Evolutionary conservation across 78 protist genomes (phyloP), one percentile per base, ranked within the genome.

Genomic region (Polysphondylium violaceum): DNA sequence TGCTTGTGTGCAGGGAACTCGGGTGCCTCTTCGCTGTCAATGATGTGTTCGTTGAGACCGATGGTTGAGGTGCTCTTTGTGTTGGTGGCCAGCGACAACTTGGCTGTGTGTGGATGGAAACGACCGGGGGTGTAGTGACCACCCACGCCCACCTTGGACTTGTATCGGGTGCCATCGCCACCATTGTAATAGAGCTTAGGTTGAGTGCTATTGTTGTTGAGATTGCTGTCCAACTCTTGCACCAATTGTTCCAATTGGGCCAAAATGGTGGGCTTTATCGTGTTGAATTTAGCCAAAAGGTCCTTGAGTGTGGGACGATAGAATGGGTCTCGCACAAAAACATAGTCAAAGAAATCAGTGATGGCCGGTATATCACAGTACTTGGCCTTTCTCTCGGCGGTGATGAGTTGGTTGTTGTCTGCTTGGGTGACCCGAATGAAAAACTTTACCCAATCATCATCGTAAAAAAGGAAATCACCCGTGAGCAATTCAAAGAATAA

Each of bases 391-490:
- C 68, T 55, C 2, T 83, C 95, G 0, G 78, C 63, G 2, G 95
- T 72, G 0, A 93, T 93, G 5, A 93, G 55, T 38, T 92, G 92
- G 69, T 92, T 78, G 35, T 76, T 60, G n/a, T n/a, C n/a, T 11
- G 75, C 81, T 72, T 67, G 61, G 23, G 97, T 95, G 17, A 96
- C 95, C 25, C 95, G 83, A 71, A 92, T 91, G 59, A 92, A 95
- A 96, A 97, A 97, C 21, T 92, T 92, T 31, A 86, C 88, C 94
- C 93, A 96, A 87, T 97, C 98, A 17, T 94, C 95, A 31, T 95
- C 96, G 35, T 89, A 79, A 88, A 96, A 96, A n/a, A 97, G 76
- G 38, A 93, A 96, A 27, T 97, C 97, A 56, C 98, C 97, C 0
- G 97, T 87, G 31, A 97, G 55, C 9, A 97, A 72, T 88, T 97